phyloP scores from a whole-genome alignment of 2,329 filamentous ascomycete genomes.

The Epichloe amarillans region DNA sequence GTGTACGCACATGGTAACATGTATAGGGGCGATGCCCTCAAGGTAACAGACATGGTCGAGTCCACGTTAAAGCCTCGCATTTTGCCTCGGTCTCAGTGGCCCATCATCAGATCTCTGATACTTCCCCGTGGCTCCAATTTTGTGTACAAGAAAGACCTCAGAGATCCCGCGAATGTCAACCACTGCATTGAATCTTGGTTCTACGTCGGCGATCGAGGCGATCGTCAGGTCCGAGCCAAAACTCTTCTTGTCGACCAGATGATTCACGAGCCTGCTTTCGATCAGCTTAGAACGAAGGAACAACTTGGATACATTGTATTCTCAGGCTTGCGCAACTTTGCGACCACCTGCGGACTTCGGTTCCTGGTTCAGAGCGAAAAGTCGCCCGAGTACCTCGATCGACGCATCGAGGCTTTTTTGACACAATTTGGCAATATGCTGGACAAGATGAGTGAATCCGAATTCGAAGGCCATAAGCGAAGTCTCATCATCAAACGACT shows the following conservation, averaged over 20 bases:
- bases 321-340: conserved; percentile 56
- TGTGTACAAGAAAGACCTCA: conserved; percentile 66
- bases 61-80: conserved; percentile 59
- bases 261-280: conserved; percentile 84
- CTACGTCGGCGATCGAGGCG: conserved; percentile 53
- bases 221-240: conserved; percentile 60
- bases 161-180: conserved; percentile 81
- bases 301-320: conserved; percentile 96
- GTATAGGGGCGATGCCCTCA: conserved; percentile 83
- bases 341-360: conserved; percentile 73
- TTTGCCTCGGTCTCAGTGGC: conserved; percentile 68
- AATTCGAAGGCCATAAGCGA: conserved; percentile 84
- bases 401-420: conserved; percentile 78
- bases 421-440: conserved; percentile 51
- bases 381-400: conserved; percentile 69
- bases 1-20: conserved; percentile 83
- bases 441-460: conserved; percentile 61
- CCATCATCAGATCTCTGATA: conserved; percentile 61
- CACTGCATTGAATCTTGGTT: conserved; percentile 73
- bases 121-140: conserved; percentile 72
- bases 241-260: conserved; percentile 77
- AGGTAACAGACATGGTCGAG: conserved; percentile 72
- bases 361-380: conserved; percentile 91
- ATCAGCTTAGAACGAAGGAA: conserved; percentile 90
- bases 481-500: conserved; percentile 76